Conservation (phyloP, 192 early-diverging fungal species). For the Phycomyces blakesleeanus region DNA sequence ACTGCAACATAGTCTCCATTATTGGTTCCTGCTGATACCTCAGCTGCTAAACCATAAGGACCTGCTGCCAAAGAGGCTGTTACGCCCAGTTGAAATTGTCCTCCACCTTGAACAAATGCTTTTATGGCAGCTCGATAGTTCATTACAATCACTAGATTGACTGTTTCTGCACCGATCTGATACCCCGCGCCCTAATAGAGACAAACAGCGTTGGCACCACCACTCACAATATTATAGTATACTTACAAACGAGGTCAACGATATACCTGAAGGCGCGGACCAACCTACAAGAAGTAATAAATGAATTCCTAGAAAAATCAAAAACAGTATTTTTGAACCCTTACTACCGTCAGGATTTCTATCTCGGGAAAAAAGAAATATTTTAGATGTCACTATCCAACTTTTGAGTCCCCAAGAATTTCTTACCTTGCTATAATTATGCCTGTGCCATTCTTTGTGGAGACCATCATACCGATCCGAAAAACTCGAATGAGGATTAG, state of each 20-base stretch:
- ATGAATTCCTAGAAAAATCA: too few species aligned
- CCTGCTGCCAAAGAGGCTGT: constrained; percentile 20
- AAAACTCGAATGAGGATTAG: constrained; percentile 20
- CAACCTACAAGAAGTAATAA: constrained; percentile 14
- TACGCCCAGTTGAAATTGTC: constrained; percentile 25
- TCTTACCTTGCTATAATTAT: constrained; percentile 31
- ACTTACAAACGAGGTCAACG: constrained; percentile 24
- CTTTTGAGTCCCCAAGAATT: neutral
- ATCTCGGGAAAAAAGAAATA: neutral
- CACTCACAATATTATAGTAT: neutral
- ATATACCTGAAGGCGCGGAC: constrained; percentile 29
- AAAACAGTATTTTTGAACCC: constrained; percentile 7
- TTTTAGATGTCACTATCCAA: neutral
- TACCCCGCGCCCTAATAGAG: constrained; percentile 20
- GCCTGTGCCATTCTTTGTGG: constrained; percentile 22
- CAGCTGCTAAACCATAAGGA: constrained; percentile 17
- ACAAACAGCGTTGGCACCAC: neutral
- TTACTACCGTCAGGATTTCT: constrained; percentile 25
- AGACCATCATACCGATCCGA: constrained; percentile 17
- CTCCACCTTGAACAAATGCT: constrained; percentile 27
- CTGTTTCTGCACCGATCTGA: constrained; percentile 21
- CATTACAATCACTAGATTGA: constrained; percentile 27
- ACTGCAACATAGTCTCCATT: constrained; percentile 13
- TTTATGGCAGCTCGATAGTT: constrained; percentile 29
- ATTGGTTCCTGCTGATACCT: constrained; percentile 13